phyloP scores from a whole-genome alignment of 768 basidiomycete genomes.

The Phylloporus arenicola region DNA sequence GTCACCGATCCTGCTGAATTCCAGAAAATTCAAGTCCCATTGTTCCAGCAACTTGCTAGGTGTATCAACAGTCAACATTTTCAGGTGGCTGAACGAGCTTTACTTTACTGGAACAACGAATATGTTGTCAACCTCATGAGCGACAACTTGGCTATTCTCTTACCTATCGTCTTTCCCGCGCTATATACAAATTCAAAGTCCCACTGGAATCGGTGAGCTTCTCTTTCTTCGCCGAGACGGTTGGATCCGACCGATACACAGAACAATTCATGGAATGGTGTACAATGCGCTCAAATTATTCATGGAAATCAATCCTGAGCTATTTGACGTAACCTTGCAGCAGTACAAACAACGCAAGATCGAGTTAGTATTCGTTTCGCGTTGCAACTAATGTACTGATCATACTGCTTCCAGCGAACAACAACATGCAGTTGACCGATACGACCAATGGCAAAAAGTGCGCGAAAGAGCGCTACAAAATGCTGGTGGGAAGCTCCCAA shows the following conservation, averaged over 20 bases:
- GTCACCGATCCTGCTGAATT: slow-evolving; percentile 97
- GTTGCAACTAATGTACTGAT: slow-evolving; percentile 3
- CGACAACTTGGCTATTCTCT: slow-evolving; percentile 81
- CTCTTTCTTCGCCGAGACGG: neutral
- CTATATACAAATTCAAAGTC: slow-evolving; percentile 93
- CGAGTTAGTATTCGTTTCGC: slow-evolving; percentile 51
- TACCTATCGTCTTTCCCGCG: slow-evolving; percentile 96
- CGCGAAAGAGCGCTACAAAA: slow-evolving; percentile 73
- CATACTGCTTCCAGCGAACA: slow-evolving; percentile 57
- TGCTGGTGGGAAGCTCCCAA: slow-evolving; percentile 64
- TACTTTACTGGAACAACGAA: slow-evolving; percentile 99
- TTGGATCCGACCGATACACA: slow-evolving; percentile 30
- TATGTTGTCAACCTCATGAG: slow-evolving; percentile 99
- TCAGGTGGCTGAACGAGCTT: slow-evolving; percentile 95
- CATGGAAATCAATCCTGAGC: slow-evolving; percentile 97
- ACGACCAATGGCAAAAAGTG: slow-evolving; percentile 86
- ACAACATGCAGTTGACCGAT: slow-evolving; percentile 76
- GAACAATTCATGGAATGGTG: slow-evolving; percentile 98
- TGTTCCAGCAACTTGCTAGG: slow-evolving; percentile 91
- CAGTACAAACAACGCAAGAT: slow-evolving; percentile 87
- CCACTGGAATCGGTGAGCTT: slow-evolving; percentile 93
- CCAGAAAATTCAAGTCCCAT: slow-evolving; percentile 86
- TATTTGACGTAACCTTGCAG: slow-evolving; percentile 91
- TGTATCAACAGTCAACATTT: slow-evolving; percentile 99
- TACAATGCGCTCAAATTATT: slow-evolving; percentile 97